phyloP scores from a whole-genome alignment of 208 protist genomes.

The Crithidia brevicula region DNA sequence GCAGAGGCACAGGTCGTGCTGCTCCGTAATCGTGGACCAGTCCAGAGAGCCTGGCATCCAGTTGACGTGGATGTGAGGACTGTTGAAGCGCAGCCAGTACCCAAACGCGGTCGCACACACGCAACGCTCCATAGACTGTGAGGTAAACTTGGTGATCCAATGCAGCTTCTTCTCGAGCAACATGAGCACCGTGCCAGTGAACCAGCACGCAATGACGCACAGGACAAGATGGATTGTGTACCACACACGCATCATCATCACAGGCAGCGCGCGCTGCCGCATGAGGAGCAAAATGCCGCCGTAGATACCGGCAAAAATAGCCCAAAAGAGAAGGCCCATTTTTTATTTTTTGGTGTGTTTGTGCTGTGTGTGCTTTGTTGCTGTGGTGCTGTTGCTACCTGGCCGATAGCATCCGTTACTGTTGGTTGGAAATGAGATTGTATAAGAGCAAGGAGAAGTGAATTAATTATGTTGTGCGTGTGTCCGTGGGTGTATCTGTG shows the following conservation, averaged over 20 bases:
- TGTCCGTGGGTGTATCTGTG: too few relatives aligned
- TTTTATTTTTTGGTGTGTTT: not conserved
- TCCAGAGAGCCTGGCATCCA: conserved; percentile 65
- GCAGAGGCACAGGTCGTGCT: conserved; percentile 70
- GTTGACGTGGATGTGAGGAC: conserved; percentile 67
- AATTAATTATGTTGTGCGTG: too few relatives aligned
- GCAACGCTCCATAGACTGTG: conserved; percentile 40
- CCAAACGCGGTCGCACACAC: conserved; percentile 53
- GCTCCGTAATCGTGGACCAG: conserved; percentile 47
- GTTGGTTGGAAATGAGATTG: too few relatives aligned
- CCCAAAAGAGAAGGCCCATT: conserved; percentile 12
- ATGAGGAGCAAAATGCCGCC: conserved; percentile 52
- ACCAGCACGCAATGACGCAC: conserved; percentile 42
- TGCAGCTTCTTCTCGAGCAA: conserved; percentile 28
- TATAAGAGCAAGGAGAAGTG: too few relatives aligned
- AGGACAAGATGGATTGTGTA: conserved; percentile 55
- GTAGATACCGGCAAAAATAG: conserved; percentile 38
- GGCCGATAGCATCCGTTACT: too few relatives aligned
- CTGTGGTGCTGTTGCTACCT: not conserved
- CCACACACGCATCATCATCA: conserved; percentile 65
- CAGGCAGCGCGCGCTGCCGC: conserved; percentile 46
- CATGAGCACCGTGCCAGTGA: conserved; percentile 29
- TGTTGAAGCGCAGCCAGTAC: conserved; percentile 47
- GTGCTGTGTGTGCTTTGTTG: not conserved
- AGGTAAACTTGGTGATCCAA: conserved; percentile 28